A percentile compares a stretch with the other conserved stretches of the same genome.
Evolutionary conservation across 2,329 filamentous ascomycete species (phyloP).

Genomic region (Ploettnerulaceae sp.): DNA sequence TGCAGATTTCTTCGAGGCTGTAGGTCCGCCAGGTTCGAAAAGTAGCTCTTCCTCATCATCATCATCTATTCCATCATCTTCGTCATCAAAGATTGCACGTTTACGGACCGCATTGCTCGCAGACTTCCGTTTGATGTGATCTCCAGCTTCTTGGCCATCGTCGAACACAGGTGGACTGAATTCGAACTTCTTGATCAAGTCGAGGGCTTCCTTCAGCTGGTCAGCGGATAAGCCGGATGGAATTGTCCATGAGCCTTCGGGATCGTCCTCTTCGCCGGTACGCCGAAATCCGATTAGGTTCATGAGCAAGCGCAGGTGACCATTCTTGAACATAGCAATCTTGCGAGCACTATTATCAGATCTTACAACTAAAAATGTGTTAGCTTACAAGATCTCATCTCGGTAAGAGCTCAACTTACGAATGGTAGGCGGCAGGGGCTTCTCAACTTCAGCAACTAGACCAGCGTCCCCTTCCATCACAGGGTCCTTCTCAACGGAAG

Average conservation of each 20-base stretch:
- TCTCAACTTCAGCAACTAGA: constrained; percentile 29
- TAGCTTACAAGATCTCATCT: constrained; percentile 15
- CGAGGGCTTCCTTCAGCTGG: constrained; percentile 62
- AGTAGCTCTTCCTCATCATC: constrained; percentile 47
- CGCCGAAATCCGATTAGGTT: constrained; percentile 67
- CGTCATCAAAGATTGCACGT: constrained; percentile 64
- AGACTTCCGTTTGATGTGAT: constrained; percentile 70
- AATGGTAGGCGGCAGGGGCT: constrained; percentile 45
- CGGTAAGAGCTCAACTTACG: constrained; percentile 41
- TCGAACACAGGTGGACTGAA: constrained; percentile 75
- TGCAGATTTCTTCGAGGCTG: constrained; percentile 44
- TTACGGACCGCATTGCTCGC: constrained; percentile 43
- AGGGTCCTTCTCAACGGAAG: constrained; percentile 37
- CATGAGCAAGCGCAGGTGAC: constrained; percentile 80
- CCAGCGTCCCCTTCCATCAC: background rate
- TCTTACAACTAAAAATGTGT: constrained; percentile 27
- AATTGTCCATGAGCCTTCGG: constrained; percentile 74
- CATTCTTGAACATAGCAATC: constrained; percentile 81
- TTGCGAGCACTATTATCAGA: constrained; percentile 61
- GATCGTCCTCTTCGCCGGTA: constrained; percentile 54
- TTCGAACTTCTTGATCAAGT: constrained; percentile 71
- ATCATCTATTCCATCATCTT: constrained; percentile 55
- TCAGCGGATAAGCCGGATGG: constrained; percentile 60
- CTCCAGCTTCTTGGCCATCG: constrained; percentile 62
- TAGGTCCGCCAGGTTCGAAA: constrained; percentile 67